phyloP scores from a whole-genome alignment of 495 filamentous ascomycete genomes.

The Hypoxylon subgilvum region DNA sequence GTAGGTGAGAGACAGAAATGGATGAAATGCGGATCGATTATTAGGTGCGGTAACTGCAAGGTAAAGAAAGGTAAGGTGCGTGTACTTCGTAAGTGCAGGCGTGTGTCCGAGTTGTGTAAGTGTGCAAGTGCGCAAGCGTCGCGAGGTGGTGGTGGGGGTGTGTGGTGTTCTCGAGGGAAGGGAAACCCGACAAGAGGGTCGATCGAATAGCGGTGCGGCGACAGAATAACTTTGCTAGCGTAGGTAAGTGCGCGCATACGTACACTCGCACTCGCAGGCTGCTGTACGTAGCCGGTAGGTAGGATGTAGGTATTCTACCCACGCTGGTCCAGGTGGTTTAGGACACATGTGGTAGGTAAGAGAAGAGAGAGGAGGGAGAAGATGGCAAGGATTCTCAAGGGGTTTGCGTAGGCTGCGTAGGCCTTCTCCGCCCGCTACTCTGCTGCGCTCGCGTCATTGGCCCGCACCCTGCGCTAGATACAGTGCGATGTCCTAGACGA shows the following conservation, averaged over 20 bases:
- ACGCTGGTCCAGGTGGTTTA: too few species aligned
- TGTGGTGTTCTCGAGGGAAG: constrained; percentile 9
- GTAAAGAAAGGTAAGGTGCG: constrained; percentile 6
- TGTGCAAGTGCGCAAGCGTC: constrained; percentile 7
- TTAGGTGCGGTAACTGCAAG: constrained; percentile 1
- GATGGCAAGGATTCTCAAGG: background rate
- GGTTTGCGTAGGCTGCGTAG: constrained; percentile 37
- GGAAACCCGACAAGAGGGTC: background rate
- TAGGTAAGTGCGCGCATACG: background rate
- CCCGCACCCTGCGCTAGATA: constrained; percentile 6
- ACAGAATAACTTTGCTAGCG: too few species aligned
- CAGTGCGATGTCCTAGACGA: constrained; percentile 12
- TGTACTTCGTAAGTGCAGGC: background rate
- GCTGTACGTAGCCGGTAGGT: background rate
- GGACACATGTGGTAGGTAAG: constrained; percentile 22
- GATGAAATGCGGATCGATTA: constrained; percentile 11
- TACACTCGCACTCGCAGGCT: background rate
- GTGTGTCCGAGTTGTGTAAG: background rate
- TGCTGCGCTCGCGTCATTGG: constrained; percentile 19
- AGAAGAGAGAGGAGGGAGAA: constrained; percentile 12
- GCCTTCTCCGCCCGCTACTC: constrained; percentile 31
- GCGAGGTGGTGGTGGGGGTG: constrained; percentile 7
- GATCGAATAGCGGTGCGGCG: constrained; percentile 11
- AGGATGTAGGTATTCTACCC: too few species aligned
- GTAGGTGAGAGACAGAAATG: background rate